Evolutionary conservation across 2,329 filamentous ascomycete genomes (phyloP).

Genomic region (Colletotrichum lini): DNA sequence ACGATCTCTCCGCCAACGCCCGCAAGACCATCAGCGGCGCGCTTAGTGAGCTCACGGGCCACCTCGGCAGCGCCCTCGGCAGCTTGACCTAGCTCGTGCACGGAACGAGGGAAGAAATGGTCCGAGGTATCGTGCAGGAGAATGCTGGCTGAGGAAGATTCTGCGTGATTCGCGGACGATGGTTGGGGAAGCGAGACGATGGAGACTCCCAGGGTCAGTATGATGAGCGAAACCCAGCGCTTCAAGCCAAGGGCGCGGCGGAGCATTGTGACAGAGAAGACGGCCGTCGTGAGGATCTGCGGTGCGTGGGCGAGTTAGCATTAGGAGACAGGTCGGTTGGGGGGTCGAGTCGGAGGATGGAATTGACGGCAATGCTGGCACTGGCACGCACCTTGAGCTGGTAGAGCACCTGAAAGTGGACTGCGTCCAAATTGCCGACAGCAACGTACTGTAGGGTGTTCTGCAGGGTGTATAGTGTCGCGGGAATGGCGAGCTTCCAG

Average conservation of each 20-base stretch:
- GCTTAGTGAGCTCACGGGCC: constrained; percentile 65
- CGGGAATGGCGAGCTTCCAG: constrained; percentile 94
- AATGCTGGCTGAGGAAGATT: constrained; percentile 69
- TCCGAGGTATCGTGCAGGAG: constrained; percentile 75
- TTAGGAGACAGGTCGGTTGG: too few relatives aligned
- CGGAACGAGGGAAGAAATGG: constrained; percentile 82
- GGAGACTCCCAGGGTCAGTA: constrained; percentile 86
- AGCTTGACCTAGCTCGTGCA: constrained; percentile 80
- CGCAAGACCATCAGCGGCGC: constrained; percentile 56
- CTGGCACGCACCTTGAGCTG: constrained; percentile 81
- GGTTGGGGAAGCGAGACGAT: constrained; percentile 82
- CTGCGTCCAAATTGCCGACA: constrained; percentile 90
- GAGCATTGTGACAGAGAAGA: constrained; percentile 87
- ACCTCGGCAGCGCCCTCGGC: constrained; percentile 61
- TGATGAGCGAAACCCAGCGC: constrained; percentile 84
- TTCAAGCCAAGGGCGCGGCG: constrained; percentile 77
- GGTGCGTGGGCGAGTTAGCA: not conserved
- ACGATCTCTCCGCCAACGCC: constrained; percentile 45
- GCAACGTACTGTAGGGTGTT: constrained; percentile 96
- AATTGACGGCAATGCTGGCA: not conserved
- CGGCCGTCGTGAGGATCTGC: constrained; percentile 86
- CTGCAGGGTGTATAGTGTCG: constrained; percentile 89
- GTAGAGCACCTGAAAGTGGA: constrained; percentile 93
- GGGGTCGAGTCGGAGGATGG: not conserved
- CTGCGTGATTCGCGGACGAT: constrained; percentile 55